Percentiles rank a stretch among this genome's conserved stretches.
Conservation (phyloP, 768 basidiomycete genomes). For the Collybia sp. region DNA sequence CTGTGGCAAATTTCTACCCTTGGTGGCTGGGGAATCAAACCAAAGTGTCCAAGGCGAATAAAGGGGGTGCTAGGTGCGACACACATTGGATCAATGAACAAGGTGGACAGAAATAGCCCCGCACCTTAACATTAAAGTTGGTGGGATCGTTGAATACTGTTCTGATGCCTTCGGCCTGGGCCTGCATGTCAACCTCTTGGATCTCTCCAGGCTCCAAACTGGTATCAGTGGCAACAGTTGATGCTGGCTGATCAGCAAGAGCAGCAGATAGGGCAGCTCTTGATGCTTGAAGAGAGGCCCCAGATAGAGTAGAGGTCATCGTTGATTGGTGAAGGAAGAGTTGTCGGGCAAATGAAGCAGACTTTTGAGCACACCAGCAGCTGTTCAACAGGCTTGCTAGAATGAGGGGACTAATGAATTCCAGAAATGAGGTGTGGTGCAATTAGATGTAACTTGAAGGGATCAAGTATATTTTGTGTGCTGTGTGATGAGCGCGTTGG, state of each 20-base stretch:
- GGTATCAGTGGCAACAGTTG: conserved; percentile 27
- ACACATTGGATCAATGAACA: conserved; percentile 3
- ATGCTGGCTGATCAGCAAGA: conserved; percentile 44
- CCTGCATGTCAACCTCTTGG: conserved; percentile 82
- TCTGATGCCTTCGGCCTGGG: conserved; percentile 76
- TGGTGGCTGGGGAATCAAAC: conserved; percentile 94
- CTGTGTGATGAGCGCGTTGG: too few relatives aligned
- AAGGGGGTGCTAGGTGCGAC: conserved; percentile 73
- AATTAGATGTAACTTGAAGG: too few relatives aligned
- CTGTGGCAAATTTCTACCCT: conserved; percentile 84
- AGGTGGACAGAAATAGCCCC: conserved; percentile 5
- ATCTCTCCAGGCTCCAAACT: conserved; percentile 76
- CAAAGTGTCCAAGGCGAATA: conserved; percentile 96
- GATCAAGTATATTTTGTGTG: too few relatives aligned
- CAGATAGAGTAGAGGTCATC: conserved; percentile 51
- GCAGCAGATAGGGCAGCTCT: conserved; percentile 77
- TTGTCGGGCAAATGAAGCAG: not conserved
- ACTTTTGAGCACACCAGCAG: conserved; percentile 1
- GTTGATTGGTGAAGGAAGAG: conserved; percentile 6
- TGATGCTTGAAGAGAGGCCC: conserved; percentile 69
- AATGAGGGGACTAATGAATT: too few relatives aligned
- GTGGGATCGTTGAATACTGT: conserved; percentile 93
- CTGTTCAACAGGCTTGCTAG: too few relatives aligned
- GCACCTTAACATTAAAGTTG: conserved; percentile 95
- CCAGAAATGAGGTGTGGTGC: too few relatives aligned